phyloP scores from a whole-genome alignment of 148 eudicot species.

The Amaranthus hypochondriacus region DNA sequence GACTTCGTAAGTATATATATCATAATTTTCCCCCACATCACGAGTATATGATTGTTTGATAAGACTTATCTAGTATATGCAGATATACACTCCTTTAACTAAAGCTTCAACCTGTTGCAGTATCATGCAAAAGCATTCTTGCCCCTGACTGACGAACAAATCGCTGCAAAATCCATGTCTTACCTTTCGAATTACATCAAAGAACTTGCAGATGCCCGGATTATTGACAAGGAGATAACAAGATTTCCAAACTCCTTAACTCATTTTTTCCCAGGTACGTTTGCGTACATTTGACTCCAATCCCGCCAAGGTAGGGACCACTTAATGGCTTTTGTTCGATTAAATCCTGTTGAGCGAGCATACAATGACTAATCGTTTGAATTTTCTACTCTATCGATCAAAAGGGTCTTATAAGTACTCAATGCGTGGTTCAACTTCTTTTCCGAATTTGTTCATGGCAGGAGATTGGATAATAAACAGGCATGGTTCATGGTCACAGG shows the following conservation, averaged over 20 bases:
- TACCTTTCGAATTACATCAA: constrained; percentile 54
- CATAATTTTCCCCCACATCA: neutral
- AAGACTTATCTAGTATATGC: neutral
- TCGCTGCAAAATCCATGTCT: constrained; percentile 39
- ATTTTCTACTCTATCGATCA: neutral
- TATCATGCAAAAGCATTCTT: constrained; percentile 58
- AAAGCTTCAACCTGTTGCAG: constrained; percentile 29
- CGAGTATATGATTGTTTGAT: neutral
- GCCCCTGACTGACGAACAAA: constrained; percentile 62
- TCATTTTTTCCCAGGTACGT: constrained; percentile 64
- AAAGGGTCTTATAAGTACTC: constrained; percentile 69
- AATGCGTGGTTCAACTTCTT: constrained; percentile 69
- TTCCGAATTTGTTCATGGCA: constrained; percentile 70
- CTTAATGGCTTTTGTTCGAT: too few species aligned
- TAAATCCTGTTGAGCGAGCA: neutral
- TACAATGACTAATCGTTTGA: constrained; percentile 1
- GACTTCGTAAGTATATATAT: constrained; percentile 49
- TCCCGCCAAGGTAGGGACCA: too few species aligned
- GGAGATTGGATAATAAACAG: constrained; percentile 75
- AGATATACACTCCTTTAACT: neutral
- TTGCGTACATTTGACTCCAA: neutral
- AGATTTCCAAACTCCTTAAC: constrained; percentile 55
- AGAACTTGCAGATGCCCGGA: constrained; percentile 40
- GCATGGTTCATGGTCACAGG: constrained; percentile 85
- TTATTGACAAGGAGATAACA: constrained; percentile 52